These are phyloP conservation scores for Chlorophyllum brunneum DNA, from an alignment of 768 basidiomycete genomes.

Conservation along the genomic window DNA sequence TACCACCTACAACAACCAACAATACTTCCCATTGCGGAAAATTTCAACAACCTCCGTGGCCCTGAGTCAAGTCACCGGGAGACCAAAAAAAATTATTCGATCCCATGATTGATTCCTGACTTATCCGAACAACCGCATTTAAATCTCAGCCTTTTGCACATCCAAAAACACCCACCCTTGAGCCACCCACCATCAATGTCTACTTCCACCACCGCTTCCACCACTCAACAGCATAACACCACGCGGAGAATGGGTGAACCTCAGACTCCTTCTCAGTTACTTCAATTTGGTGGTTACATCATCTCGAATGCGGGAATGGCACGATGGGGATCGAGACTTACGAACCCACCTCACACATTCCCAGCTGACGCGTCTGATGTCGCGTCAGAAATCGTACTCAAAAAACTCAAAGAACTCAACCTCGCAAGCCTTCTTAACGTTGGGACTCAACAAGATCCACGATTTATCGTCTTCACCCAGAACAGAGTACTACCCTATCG, in stretches of 20 bases:
- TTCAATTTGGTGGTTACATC: constrained; percentile 6
- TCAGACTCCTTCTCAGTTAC: background rate
- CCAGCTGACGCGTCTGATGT: background rate
- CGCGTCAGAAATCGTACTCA: background rate
- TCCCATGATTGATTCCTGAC: background rate
- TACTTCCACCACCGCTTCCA: background rate
- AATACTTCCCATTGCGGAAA: background rate
- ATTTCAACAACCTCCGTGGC: background rate
- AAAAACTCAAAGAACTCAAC: background rate
- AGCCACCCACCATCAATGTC: background rate
- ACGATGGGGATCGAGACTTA: constrained; percentile 1
- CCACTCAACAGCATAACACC: no score
- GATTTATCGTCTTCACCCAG: constrained; percentile 5
- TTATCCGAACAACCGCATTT: constrained; percentile 9
- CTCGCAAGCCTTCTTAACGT: constrained; percentile 1
- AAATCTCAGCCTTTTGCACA: background rate
- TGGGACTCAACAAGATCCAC: background rate
- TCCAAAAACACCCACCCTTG: background rate
- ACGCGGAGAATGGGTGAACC: background rate
- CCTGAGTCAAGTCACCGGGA: constrained; percentile 6
- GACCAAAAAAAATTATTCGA: background rate
- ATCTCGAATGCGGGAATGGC: constrained; percentile 5
- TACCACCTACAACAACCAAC: background rate
- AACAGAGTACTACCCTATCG: background rate
- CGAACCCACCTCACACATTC: constrained; percentile 2